phyloP scores from a whole-genome alignment of 257 asterid species.

The Solanum pinnatisectum region DNA sequence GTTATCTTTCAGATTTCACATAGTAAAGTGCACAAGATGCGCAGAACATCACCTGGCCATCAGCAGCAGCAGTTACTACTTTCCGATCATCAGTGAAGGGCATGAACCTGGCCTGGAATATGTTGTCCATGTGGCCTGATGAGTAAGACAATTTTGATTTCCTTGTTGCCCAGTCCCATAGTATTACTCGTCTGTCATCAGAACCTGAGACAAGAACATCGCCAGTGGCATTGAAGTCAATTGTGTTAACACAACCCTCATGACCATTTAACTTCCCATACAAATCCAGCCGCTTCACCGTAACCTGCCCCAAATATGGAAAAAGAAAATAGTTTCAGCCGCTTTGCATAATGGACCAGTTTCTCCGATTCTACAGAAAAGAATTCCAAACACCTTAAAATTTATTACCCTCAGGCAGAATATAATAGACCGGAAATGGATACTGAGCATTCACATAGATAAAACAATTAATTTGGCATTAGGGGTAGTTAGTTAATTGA shows the following conservation, averaged over 20 bases:
- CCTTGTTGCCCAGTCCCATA: conserved; percentile 67
- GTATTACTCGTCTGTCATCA: conserved; percentile 53
- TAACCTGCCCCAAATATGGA: conserved; percentile 29
- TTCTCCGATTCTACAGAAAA: not conserved
- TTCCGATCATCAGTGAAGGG: conserved; percentile 61
- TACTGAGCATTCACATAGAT: not conserved
- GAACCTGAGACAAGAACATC: conserved; percentile 73
- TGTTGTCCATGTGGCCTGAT: conserved; percentile 63
- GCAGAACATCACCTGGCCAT: conserved; percentile 51
- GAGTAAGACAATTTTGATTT: conserved; percentile 44
- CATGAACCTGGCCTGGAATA: conserved; percentile 67
- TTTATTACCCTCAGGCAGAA: not conserved
- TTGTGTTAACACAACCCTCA: conserved; percentile 68
- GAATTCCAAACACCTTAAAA: not conserved
- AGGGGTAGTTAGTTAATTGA: not conserved
- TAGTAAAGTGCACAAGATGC: not conserved
- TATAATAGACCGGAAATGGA: not conserved
- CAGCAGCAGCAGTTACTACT: conserved; percentile 64
- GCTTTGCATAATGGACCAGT: not conserved
- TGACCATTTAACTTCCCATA: conserved; percentile 53
- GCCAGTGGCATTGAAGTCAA: conserved; percentile 60
- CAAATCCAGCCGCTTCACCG: conserved; percentile 44
- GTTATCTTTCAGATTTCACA: not conserved
- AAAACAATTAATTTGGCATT: not conserved
- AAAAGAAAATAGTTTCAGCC: not conserved